Base-by-base conservation (phyloP, 2,329 filamentous ascomycete genomes). In the Colletotrichum limetticola region DNA sequence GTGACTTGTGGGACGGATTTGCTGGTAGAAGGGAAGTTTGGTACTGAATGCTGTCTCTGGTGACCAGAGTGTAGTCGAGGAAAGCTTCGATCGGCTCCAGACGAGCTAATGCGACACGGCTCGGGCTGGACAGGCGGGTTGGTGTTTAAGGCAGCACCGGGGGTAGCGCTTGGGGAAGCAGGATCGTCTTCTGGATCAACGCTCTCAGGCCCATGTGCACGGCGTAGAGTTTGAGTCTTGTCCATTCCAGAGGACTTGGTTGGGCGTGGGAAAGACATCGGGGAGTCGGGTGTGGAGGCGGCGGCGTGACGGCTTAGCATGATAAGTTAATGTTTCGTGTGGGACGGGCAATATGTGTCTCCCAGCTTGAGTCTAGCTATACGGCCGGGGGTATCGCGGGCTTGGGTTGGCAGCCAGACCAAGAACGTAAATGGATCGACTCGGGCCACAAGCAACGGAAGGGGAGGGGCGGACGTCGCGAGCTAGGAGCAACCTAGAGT, bases 321-420 rank as follows among this genome's bases (percentile, higher is more conserved):
- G 76, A 80, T 78, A 78, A 72, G 75, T 79, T 83, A 82, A 81
- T 78, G 80, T 80, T 81, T 82, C 78, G 80, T 77, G 74, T 72
- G 74, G 74, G 67, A 76, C 77, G 75, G 76, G 75, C 75, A 72
- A 74, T 49, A 69, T 72, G 72, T 74, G 52, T 67, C 49, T 63
- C 58, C 52, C 32, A 59, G 22, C 66, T 60, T 63, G 53, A 66
- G 60, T 60, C 53, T 71, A 56, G 67, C 42, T 52, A n/a, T 58
- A 57, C 37, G 42, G 56, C 64, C 49, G 26, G 59, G 58, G 70
- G 59, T 59, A 49, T 66, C 35, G 35, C 26, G 12, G 64, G n/a
- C 26, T 69, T 35, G 66, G 37, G 16, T 55, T 60, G 60, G 61
- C 30, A 71, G 63, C 37, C 60, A 64, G 46, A 55, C 35, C 55